Conservation (phyloP, 2,329 filamentous ascomycete genomes). For the Hypoxylon sp. region DNA sequence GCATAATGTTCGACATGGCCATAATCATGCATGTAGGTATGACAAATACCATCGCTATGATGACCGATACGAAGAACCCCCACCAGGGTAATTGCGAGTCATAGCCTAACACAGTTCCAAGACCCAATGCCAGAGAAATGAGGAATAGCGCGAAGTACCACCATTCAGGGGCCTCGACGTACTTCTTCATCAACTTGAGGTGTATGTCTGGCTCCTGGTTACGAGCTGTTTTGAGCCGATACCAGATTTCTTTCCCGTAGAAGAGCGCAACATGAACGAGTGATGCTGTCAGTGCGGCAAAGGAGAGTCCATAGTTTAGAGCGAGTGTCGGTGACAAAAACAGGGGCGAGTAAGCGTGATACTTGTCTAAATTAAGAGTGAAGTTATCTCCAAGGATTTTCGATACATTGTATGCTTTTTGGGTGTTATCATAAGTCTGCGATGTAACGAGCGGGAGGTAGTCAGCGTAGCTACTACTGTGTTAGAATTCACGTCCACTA, state of each 20-base stretch:
- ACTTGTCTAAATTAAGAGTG: constrained; percentile 66
- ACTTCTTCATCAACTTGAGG: constrained; percentile 67
- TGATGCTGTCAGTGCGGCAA: constrained; percentile 65
- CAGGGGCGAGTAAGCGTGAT: constrained; percentile 68
- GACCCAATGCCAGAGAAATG: constrained; percentile 63
- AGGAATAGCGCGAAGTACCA: constrained; percentile 65
- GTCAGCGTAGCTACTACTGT: constrained; percentile 58
- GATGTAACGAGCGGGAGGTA: constrained; percentile 70
- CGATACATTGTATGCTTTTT: constrained; percentile 64
- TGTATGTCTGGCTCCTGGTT: constrained; percentile 67
- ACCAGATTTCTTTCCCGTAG: constrained; percentile 61
- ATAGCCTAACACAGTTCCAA: constrained; percentile 63
- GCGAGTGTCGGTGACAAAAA: constrained; percentile 65
- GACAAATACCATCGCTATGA: constrained; percentile 63
- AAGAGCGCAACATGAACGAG: constrained; percentile 58
- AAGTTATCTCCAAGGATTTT: constrained; percentile 65
- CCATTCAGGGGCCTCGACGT: constrained; percentile 67
- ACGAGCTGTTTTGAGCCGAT: constrained; percentile 61
- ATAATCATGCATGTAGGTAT: constrained; percentile 64
- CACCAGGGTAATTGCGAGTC: constrained; percentile 67
- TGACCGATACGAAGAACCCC: constrained; percentile 65
- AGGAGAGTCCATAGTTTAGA: constrained; percentile 66
- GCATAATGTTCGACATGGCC: constrained; percentile 66
- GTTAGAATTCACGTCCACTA: constrained; percentile 28
- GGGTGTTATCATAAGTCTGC: constrained; percentile 70